Base-by-base conservation (phyloP, 1,284 basidiomycete species). In the Trametes pubescens region DNA sequence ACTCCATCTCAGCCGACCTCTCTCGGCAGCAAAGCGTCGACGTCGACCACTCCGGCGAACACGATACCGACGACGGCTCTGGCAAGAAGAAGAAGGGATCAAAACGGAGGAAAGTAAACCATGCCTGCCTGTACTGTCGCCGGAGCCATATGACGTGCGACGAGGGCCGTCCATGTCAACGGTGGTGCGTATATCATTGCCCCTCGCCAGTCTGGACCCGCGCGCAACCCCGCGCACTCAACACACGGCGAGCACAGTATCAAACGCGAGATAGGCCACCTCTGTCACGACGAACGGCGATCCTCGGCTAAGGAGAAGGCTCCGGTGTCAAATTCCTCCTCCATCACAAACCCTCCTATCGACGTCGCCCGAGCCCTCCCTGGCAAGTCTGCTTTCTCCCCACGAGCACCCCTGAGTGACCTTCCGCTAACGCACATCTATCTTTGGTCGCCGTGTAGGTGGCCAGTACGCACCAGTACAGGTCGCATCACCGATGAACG, bases 141-240 rank as follows among this genome's bases (percentile, higher is more conserved):
- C 82, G 95, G 64, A 95, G 93, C 84, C 91, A 95, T 86, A 94
- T 96, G 94, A 95, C 93, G 10, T 96, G 94, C 79, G 93, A 96
- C 74, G 93, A 95, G 69, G 90, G 90, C 22, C 82, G 94, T 51
- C 95, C 94, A 5, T 96, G 94, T 77, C 91, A 95, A 72, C 87
- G 94, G 71, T 96, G 94, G 94, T 95, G 75, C 78, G 91, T 82
- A 21, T 22, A 21, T 32, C 14, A 35, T 38, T 38, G 37, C 46
- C 47, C 53, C 24, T 29, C 22, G 34, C 21, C 21, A 32, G 16
- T 26, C 18, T 32, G 10, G 5, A 32, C 48, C 16, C 9, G 24
- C 29, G 21, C n/a, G 44, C 13, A 29, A 26, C 9, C n/a, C 34
- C 29, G 46, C 59, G 58, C 35, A 63, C 65, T 55, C 21, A 64